phyloP scores from a whole-genome alignment of 345 rosid species.

The Durio zibethinus region DNA sequence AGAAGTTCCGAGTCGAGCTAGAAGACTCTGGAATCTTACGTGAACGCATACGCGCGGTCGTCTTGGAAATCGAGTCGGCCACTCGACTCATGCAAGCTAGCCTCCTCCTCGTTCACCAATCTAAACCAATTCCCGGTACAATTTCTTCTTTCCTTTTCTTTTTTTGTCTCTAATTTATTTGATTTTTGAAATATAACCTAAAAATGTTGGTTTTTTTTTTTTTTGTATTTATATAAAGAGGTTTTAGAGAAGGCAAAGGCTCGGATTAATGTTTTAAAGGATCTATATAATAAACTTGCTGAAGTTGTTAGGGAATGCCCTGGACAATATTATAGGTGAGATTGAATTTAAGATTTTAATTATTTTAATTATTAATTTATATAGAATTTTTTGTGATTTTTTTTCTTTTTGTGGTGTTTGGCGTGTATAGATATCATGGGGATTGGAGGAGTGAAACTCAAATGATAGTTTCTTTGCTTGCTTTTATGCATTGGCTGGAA shows the following conservation, averaged over 20 bases:
- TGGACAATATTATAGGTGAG: constrained; percentile 79
- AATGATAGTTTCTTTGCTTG: constrained; percentile 74
- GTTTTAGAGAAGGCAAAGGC: constrained; percentile 62
- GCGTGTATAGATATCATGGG: constrained; percentile 70
- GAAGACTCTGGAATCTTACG: constrained; percentile 71
- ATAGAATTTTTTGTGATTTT: not conserved
- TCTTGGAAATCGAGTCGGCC: constrained; percentile 68
- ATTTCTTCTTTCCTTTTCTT: not conserved
- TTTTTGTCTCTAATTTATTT: not conserved
- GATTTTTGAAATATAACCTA: not conserved
- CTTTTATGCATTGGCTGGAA: constrained; percentile 91
- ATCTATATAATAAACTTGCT: constrained; percentile 53
- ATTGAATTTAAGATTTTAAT: not conserved
- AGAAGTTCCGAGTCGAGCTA: constrained; percentile 62
- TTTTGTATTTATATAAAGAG: constrained; percentile 35
- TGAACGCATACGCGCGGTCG: constrained; percentile 70
- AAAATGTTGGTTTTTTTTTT: not conserved
- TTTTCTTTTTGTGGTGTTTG: not conserved
- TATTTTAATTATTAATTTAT: not conserved
- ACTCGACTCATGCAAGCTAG: constrained; percentile 66
- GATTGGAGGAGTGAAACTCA: constrained; percentile 97
- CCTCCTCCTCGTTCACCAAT: constrained; percentile 84
- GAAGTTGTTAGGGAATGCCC: constrained; percentile 53
- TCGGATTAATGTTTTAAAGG: constrained; percentile 54
- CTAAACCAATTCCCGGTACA: constrained; percentile 76